Base-by-base conservation (phyloP, 768 basidiomycete species). In the Termitomyces titanicus region DNA sequence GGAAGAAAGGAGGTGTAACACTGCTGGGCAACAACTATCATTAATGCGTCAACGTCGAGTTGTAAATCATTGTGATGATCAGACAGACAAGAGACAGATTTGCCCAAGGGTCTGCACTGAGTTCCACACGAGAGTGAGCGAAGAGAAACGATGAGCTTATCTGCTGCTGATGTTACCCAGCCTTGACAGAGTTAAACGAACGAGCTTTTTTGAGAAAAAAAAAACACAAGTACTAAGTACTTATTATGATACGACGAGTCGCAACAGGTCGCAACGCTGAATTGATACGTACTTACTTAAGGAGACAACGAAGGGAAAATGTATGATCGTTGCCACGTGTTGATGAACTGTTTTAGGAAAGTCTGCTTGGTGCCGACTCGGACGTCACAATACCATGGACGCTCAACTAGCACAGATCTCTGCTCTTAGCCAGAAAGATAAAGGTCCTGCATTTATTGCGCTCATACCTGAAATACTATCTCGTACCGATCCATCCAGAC, bases 351-450 rank as follows among this genome's bases (percentile, higher is more conserved):
- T 11, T 1, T 33, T 34, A 11, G 10, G 25, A 29, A 5, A 42
- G 22, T n/a, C 10, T 9, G 44, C 25, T 33, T 13, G 25, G 25
- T 4, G 45, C 45, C 15, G 25, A n/a, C 2, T 3, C 13, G 17
- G 2, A 47, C 33, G 31, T 47, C 31, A 6, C 11, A 25, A 56
- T 18, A 61, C 52, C 51, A 89, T 91, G 89, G 87, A 92, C 43
- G 67, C 68, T 51, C 87, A 80, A 68, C 79, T 93, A 38, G 67
- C 80, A 2, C 84, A 88, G 58, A 76, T 86, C 52, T 74, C 81
- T 1, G 59, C 80, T 22, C 81, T 92, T 62, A 77, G 73, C 48
- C 93, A 94, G 71, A 94, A 92, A 64, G 92, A 95, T 74, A 93
- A 92, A 64, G 90, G 83, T 0, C 77, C 85, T 8, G 88, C 85